Conservation (phyloP, 2,329 filamentous ascomycete species). For the Neophaeococcomyces aloes region DNA sequence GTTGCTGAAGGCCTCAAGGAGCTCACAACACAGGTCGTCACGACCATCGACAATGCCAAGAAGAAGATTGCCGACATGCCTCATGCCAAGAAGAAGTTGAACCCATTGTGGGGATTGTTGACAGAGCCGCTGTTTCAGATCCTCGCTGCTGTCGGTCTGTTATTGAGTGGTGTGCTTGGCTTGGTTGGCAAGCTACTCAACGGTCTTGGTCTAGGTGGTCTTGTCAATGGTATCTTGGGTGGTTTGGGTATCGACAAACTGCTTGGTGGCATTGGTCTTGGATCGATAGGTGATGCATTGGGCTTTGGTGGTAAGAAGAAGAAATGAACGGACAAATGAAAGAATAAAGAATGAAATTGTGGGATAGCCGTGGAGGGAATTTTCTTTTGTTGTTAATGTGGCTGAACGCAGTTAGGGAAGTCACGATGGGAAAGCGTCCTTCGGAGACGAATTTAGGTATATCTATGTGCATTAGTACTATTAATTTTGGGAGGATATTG, state of each 20-base stretch:
- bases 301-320: conserved; percentile 46
- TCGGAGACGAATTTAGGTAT: too few species aligned
- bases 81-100: conserved; percentile 87
- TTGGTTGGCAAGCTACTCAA: conserved; percentile 72
- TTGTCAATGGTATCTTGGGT: conserved; percentile 69
- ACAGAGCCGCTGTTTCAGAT: conserved; percentile 87
- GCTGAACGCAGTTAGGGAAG: too few species aligned
- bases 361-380: not conserved
- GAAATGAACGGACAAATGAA: conserved; percentile 34
- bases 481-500: too few species aligned
- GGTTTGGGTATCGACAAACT: conserved; percentile 67
- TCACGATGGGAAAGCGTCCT: too few species aligned
- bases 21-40: conserved; percentile 68
- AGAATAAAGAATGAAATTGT: too few species aligned
- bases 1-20: conserved; percentile 78
- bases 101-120: conserved; percentile 75
- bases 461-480: too few species aligned
- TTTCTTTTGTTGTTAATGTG: not conserved
- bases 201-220: conserved; percentile 68
- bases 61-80: conserved; percentile 85
- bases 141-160: conserved; percentile 72
- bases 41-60: conserved; percentile 78
- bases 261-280: conserved; percentile 60
- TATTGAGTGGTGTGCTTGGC: conserved; percentile 72
- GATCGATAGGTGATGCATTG: conserved; percentile 39